A percentile compares a stretch with the other conserved stretches of the same genome.
phyloP scores from a whole-genome alignment of 805 yeast species.

The Danielia oregonensis region DNA sequence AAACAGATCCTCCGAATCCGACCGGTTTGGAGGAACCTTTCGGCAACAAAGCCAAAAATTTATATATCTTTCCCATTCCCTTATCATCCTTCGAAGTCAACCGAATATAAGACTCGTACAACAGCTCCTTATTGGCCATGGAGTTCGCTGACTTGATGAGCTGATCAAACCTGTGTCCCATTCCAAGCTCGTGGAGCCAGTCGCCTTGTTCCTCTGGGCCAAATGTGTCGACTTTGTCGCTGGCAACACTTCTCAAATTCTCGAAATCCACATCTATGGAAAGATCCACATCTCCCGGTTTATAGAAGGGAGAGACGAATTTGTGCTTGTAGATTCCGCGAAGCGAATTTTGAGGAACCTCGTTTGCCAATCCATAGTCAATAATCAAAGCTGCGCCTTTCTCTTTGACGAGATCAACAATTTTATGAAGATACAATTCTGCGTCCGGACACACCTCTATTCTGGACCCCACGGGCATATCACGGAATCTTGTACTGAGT shows the following conservation, averaged over 20 bases:
- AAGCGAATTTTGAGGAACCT: constrained; percentile 66
- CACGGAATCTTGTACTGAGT: constrained; percentile 45
- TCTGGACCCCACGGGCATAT: constrained; percentile 52
- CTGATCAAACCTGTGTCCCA: constrained; percentile 64
- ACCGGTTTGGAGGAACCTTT: constrained; percentile 40
- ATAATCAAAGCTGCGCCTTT: constrained; percentile 66
- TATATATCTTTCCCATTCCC: constrained; percentile 75
- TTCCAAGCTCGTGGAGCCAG: constrained; percentile 73
- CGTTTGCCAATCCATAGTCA: constrained; percentile 69
- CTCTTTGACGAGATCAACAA: constrained; percentile 43
- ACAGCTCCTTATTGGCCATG: constrained; percentile 46
- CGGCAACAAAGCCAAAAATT: constrained; percentile 63
- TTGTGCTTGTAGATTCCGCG: constrained; percentile 72
- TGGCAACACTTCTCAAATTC: constrained; percentile 37
- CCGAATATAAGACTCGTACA: constrained; percentile 57
- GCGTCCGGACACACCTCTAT: constrained; percentile 78
- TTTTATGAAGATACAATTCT: constrained; percentile 51
- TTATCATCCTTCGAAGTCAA: constrained; percentile 57
- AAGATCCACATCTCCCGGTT: constrained; percentile 77
- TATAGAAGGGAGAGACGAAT: constrained; percentile 69
- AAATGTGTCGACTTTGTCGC: constrained; percentile 23
- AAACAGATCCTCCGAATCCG: constrained; percentile 44
- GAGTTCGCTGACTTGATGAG: constrained; percentile 40
- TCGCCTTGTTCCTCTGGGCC: constrained; percentile 77
- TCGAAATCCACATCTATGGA: constrained; percentile 82